Evolutionary conservation across 345 rosid genomes (phyloP).

Genomic region (Salix brachista): DNA sequence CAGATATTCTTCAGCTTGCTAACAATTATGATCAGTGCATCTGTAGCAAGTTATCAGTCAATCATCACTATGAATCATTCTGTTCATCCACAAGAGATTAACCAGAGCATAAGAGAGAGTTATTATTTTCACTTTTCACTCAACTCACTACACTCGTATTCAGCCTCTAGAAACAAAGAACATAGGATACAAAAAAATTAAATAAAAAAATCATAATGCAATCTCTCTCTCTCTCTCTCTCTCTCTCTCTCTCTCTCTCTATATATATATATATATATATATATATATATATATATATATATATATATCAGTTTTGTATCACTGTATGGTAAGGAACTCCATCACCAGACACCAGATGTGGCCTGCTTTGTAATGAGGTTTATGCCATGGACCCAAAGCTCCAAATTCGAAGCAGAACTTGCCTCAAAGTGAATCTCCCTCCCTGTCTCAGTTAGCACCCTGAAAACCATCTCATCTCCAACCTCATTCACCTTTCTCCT

Average conservation of each 20-base stretch:
- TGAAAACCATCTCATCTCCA: constrained; percentile 5
- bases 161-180: neutral
- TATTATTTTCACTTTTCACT: neutral
- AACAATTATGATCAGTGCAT: too few relatives aligned
- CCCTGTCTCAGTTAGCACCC: constrained; percentile 27
- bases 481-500: constrained; percentile 5
- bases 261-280: too few relatives aligned
- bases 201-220: neutral
- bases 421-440: constrained; percentile 35
- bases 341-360: constrained; percentile 10
- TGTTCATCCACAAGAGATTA: neutral
- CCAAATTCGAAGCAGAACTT: constrained; percentile 11
- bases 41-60: neutral
- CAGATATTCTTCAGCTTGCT: too few relatives aligned
- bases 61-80: neutral
- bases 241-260: neutral
- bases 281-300: neutral
- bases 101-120: neutral
- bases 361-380: constrained; percentile 26
- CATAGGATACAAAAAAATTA: neutral
- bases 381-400: constrained; percentile 27
- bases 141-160: neutral
- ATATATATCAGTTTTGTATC: neutral
- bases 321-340: neutral
- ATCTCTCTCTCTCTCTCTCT: neutral